phyloP scores from a whole-genome alignment of 768 basidiomycete species.

The Auriculariales sp. region DNA sequence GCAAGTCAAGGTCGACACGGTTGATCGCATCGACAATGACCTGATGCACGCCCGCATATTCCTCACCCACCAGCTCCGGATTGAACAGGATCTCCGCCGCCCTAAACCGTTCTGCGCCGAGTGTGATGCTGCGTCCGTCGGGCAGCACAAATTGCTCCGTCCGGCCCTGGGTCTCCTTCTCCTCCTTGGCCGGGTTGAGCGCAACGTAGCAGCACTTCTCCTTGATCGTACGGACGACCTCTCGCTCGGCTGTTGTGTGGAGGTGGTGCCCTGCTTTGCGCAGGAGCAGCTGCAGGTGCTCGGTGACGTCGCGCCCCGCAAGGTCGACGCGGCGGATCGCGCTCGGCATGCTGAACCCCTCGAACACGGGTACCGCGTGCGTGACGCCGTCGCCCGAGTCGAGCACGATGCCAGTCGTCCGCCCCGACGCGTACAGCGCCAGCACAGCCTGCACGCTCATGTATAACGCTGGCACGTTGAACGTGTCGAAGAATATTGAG shows the following conservation, averaged over 20 bases:
- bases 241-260: conserved; percentile 92
- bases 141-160: conserved; percentile 85
- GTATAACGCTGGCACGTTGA: conserved; percentile 96
- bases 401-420: conserved; percentile 97
- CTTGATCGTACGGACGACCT: conserved; percentile 94
- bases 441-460: conserved; percentile 95
- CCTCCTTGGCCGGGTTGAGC: conserved; percentile 83
- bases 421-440: conserved; percentile 94
- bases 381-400: conserved; percentile 99
- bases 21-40: conserved; percentile 98
- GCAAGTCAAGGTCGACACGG: conserved; percentile 87
- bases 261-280: conserved; percentile 91
- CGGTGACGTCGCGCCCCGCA: conserved; percentile 91
- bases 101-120: conserved; percentile 88
- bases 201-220: conserved; percentile 97
- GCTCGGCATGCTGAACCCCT: conserved; percentile 98
- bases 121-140: conserved; percentile 42
- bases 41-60: conserved; percentile 95
- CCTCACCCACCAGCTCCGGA: conserved; percentile 89
- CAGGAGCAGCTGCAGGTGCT: conserved; percentile 85
- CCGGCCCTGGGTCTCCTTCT: conserved; percentile 71
- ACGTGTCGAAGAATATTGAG: conserved; percentile 99
- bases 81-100: conserved; percentile 98
- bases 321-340: conserved; percentile 93
- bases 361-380: conserved; percentile 96